Percentiles rank a stretch among this genome's conserved stretches.
These are phyloP conservation scores for Scedosporium minutisporum DNA, from an alignment of 2,329 filamentous ascomycete species.

Conservation along the genomic window DNA sequence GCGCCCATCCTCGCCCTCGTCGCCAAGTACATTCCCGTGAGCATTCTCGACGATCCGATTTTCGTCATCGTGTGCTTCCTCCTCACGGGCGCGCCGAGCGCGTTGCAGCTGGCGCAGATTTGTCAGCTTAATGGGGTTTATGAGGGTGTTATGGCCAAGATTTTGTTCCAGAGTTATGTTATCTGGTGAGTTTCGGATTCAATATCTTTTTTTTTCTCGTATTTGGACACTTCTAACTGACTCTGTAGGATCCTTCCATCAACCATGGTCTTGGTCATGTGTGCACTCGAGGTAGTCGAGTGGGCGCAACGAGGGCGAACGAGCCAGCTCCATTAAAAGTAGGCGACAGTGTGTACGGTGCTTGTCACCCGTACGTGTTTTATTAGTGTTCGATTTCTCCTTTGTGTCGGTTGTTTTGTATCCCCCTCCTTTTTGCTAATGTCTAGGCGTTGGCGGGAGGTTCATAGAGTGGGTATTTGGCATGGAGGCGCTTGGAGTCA, in stretches of 20 bases:
- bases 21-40: constrained; percentile 85
- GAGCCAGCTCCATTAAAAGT: too few relatives aligned
- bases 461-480: background rate
- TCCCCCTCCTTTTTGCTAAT: background rate
- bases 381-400: too few relatives aligned
- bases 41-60: constrained; percentile 93
- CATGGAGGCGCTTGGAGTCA: background rate
- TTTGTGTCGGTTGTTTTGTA: background rate
- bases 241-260: constrained; percentile 74
- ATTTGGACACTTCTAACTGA: constrained; percentile 15
- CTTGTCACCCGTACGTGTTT: too few relatives aligned
- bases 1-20: constrained; percentile 76
- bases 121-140: constrained; percentile 97
- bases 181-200: constrained; percentile 57
- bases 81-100: constrained; percentile 85
- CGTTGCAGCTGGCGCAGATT: constrained; percentile 91
- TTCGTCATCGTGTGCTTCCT: constrained; percentile 98
- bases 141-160: constrained; percentile 84
- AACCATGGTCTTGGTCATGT: constrained; percentile 81
- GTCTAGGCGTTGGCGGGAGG: background rate
- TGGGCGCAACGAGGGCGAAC: constrained; percentile 48
- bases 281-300: constrained; percentile 83
- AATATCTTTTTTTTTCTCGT: background rate
- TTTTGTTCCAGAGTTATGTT: constrained; percentile 82
- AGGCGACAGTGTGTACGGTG: too few relatives aligned